Evolutionary conservation across 495 filamentous ascomycete species (phyloP), one percentile per base, ranked within the genome.

Genomic region (Penicillium bovifimosum): DNA sequence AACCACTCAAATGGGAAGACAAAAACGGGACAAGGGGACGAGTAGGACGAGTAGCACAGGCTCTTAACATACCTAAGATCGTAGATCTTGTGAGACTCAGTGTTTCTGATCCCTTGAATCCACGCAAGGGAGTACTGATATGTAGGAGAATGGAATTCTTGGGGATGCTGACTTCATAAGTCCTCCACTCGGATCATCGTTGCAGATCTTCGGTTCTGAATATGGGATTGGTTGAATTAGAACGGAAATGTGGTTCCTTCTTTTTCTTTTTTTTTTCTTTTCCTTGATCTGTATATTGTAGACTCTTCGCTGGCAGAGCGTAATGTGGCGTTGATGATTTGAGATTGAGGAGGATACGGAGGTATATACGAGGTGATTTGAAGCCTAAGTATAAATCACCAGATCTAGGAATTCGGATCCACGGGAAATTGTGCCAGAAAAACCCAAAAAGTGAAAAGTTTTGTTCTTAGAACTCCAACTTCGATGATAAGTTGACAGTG

Each of bases 401-500:
- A n/a, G n/a, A n/a, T n/a, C n/a, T n/a, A 33, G 11, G 10, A 20
- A 14, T 2, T 0, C 29, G 3, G 41, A 44, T 44, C 41, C 41
- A 44, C 27, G n/a, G 14, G 14, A 18, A 9, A 38, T 18, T 10
- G 16, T 31, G 29, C 10, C 32, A 6, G 6, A 45, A 20, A 20
- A 2, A 1, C 2, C 16, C 14, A 17, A 14, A 41, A n/a, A 41
- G 6, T 3, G 38, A 16, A 24, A 24, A 24, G 20, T 24, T 4
- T 24, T 24, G 2, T 24, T 24, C 20, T 24, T 24, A 24, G 4
- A 24, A 24, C 2, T 24, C 16, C n/a, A 29, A 29, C 8, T 24
- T 29, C 55, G 58, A 66, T 66, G 63, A 66, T 60, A 61, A 61
- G 60, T 64, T 58, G 58, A n/a, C n/a, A 66, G 56, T 54, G 54